phyloP scores from a whole-genome alignment of 1,284 basidiomycete genomes.

The Ceratobasidium sp. region DNA sequence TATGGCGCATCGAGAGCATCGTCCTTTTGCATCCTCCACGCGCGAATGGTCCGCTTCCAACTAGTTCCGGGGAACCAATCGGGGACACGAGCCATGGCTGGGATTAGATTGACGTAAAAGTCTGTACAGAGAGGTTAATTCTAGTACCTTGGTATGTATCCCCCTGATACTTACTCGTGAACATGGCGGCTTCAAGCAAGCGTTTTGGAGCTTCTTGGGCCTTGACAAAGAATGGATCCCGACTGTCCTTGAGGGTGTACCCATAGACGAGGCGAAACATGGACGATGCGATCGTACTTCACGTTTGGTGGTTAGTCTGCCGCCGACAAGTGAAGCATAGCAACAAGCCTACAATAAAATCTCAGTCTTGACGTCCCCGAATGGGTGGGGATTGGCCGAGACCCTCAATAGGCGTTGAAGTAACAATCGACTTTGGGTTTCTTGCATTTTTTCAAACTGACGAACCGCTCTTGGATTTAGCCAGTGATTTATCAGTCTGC shows the following conservation, averaged over 20 bases:
- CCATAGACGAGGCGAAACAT: neutral
- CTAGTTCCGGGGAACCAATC: slow-evolving; percentile 36
- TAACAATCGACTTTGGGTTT: too few species aligned
- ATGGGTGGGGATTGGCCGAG: too few species aligned
- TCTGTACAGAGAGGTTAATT: too few species aligned
- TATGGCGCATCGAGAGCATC: neutral
- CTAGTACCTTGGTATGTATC: too few species aligned
- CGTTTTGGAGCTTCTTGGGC: neutral
- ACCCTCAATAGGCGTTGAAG: too few species aligned
- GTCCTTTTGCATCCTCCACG: neutral
- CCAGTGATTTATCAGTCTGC: neutral
- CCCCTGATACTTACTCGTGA: slow-evolving; percentile 2
- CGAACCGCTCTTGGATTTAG: neutral
- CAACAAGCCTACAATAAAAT: too few species aligned
- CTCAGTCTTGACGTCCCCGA: too few species aligned
- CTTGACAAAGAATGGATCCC: neutral
- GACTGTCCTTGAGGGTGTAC: neutral
- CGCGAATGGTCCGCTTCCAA: too few species aligned
- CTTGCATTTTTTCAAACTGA: neutral
- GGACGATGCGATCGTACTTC: neutral
- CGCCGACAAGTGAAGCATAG: too few species aligned
- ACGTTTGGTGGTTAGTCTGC: neutral
- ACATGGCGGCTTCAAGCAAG: neutral
- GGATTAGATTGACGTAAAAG: slow-evolving; percentile 1
- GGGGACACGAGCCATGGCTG: slow-evolving; percentile 17